Percentiles rank a stretch among this genome's conserved stretches.
Evolutionary conservation across 2,329 filamentous ascomycete genomes (phyloP).

Genomic region (Colletotrichum abscissum): DNA sequence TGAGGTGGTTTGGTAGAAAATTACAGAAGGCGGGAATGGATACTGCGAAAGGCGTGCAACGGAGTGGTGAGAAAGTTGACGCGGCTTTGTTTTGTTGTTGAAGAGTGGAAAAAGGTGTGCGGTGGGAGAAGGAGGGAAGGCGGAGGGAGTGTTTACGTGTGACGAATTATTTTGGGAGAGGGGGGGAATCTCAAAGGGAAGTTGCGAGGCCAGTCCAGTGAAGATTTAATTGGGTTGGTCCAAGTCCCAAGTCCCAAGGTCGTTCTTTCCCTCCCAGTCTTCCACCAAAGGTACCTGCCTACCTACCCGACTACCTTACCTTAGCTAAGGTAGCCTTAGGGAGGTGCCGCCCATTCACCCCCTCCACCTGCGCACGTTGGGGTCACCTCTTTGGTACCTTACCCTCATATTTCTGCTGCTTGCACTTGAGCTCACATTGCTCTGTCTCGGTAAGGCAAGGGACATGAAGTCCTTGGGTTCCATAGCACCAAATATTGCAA

Average conservation of each 20-base stretch:
- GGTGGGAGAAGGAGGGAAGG: slow-evolving; percentile 33
- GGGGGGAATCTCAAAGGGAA: slow-evolving; percentile 27
- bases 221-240: slow-evolving; percentile 36
- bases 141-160: slow-evolving; percentile 35
- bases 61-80: slow-evolving; percentile 28
- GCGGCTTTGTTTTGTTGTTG: slow-evolving; percentile 35
- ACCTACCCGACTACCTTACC: background rate
- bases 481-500: no score
- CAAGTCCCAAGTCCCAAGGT: slow-evolving; percentile 17
- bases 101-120: slow-evolving; percentile 30
- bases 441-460: background rate
- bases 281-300: background rate
- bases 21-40: slow-evolving; percentile 12
- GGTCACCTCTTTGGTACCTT: slow-evolving; percentile 1
- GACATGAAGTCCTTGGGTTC: background rate
- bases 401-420: background rate
- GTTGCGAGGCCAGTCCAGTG: slow-evolving; percentile 33
- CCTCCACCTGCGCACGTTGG: slow-evolving; percentile 11
- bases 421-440: background rate
- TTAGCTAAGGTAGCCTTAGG: background rate
- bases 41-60: slow-evolving; percentile 27
- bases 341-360: background rate
- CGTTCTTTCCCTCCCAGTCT: slow-evolving; percentile 14
- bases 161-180: slow-evolving; percentile 36
- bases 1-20: slow-evolving; percentile 17